Conservation (phyloP, 768 basidiomycete genomes). For the Termitomyces sp. region DNA sequence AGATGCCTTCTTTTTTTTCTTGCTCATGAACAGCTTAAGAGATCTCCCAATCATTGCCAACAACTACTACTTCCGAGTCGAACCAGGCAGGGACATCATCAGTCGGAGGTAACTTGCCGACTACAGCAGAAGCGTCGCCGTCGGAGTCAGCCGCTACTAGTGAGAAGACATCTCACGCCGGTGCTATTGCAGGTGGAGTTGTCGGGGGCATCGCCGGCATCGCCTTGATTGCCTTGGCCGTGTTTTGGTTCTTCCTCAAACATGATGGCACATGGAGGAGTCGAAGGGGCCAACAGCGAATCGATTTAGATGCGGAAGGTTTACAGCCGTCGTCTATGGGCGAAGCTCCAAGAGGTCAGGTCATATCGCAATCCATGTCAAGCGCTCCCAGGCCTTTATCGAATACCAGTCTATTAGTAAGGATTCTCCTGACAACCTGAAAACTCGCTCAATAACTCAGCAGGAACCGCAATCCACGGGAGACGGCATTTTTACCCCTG, state of each 20-base stretch:
- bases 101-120: background rate
- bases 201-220: slow-evolving; percentile 49
- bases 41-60: background rate
- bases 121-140: background rate
- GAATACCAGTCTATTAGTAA: slow-evolving; percentile 2
- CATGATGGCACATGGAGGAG: slow-evolving; percentile 5
- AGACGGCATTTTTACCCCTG: slow-evolving; percentile 22
- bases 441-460: background rate
- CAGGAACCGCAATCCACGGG: slow-evolving; percentile 15
- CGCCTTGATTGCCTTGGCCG: slow-evolving; percentile 32
- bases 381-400: background rate
- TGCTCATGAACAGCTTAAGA: slow-evolving; percentile 1
- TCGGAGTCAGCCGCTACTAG: background rate
- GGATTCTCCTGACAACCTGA: background rate
- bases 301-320: slow-evolving; percentile 18
- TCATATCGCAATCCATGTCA: slow-evolving; percentile 13
- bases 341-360: background rate
- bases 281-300: background rate
- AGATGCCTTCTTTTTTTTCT: background rate
- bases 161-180: slow-evolving; percentile 32
- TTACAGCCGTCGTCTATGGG: background rate
- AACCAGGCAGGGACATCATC: background rate
- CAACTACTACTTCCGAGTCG: background rate
- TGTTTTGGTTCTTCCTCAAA: slow-evolving; percentile 37
- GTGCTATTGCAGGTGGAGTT: slow-evolving; percentile 62